Evolutionary conservation across 2,329 filamentous ascomycete genomes (phyloP).

Genomic region (Venturia oleaginea): DNA sequence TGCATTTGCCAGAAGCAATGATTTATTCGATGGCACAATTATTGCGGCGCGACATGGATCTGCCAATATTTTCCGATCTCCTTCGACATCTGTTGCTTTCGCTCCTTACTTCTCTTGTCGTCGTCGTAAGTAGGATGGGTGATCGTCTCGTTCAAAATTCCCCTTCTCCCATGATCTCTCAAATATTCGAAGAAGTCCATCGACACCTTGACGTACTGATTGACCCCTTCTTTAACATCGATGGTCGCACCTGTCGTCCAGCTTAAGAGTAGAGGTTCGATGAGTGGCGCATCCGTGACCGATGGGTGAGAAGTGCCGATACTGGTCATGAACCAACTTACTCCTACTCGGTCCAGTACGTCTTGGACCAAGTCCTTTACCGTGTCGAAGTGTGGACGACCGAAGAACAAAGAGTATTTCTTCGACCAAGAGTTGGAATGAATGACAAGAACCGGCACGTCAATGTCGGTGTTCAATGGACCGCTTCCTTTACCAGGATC

Average conservation of each 20-base stretch:
- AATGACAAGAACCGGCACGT: conserved; percentile 10
- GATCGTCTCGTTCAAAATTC: conserved; percentile 7
- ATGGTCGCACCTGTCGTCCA: conserved; percentile 11
- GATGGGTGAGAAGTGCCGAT: conserved; percentile 11
- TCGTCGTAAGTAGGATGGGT: conserved; percentile 6
- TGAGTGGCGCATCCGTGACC: conserved; percentile 11
- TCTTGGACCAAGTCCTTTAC: conserved; percentile 5
- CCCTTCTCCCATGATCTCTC: background rate
- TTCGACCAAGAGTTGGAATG: conserved; percentile 11
- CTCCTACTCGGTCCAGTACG: background rate
- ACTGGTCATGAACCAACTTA: conserved; percentile 11
- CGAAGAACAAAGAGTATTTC: conserved; percentile 8
- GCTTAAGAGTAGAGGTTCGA: conserved; percentile 9
- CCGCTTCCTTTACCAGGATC: conserved; percentile 12
- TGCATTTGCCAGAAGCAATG: too few relatives aligned
- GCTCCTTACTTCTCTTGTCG: conserved; percentile 7
- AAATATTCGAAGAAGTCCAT: conserved; percentile 9
- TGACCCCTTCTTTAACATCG: conserved; percentile 6
- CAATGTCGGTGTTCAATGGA: conserved; percentile 10
- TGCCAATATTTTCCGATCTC: conserved; percentile 12
- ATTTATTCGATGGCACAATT: background rate
- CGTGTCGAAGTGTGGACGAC: conserved; percentile 12
- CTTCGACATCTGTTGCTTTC: conserved; percentile 4
- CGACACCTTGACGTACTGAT: conserved; percentile 7
- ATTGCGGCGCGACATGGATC: conserved; percentile 12